Percentiles rank a stretch among this genome's conserved stretches.
Conservation (phyloP, 2,329 filamentous ascomycete species). For the Botrytis fabae region DNA sequence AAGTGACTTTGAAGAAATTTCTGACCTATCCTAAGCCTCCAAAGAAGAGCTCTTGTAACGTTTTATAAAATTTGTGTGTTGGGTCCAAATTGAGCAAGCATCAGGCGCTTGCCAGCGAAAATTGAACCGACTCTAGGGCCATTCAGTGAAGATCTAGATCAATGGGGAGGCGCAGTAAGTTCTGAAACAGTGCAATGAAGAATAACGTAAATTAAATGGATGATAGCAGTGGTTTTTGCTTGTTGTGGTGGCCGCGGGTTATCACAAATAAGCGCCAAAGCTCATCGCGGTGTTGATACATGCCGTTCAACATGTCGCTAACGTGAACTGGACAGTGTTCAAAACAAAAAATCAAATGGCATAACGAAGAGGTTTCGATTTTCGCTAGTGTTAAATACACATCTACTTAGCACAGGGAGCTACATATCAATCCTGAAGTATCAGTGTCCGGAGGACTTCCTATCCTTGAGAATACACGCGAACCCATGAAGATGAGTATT, state of each 20-base stretch:
- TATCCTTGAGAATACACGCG: not conserved
- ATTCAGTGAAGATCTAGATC: not conserved
- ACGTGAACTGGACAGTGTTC: no score
- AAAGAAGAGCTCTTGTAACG: not conserved
- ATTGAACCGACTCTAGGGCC: not conserved
- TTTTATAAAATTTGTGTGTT: not conserved
- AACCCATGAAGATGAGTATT: not conserved
- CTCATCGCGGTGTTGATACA: not conserved
- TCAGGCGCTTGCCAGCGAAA: not conserved
- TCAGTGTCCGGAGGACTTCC: not conserved
- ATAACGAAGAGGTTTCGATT: not conserved
- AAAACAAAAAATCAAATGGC: not conserved
- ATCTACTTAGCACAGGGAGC: not conserved
- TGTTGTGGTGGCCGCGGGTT: not conserved
- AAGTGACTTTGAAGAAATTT: not conserved
- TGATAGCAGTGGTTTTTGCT: not conserved
- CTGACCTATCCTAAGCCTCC: not conserved
- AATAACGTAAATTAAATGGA: no score
- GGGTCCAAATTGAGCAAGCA: not conserved
- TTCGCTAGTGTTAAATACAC: not conserved
- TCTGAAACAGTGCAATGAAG: not conserved
- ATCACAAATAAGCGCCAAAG: not conserved
- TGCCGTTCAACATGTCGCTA: not conserved
- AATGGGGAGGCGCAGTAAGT: no score
- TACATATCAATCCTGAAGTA: not conserved